These are phyloP conservation scores for Trichoderma arundinaceum DNA, from an alignment of 2,329 filamentous ascomycete genomes.

Conservation along the genomic window DNA sequence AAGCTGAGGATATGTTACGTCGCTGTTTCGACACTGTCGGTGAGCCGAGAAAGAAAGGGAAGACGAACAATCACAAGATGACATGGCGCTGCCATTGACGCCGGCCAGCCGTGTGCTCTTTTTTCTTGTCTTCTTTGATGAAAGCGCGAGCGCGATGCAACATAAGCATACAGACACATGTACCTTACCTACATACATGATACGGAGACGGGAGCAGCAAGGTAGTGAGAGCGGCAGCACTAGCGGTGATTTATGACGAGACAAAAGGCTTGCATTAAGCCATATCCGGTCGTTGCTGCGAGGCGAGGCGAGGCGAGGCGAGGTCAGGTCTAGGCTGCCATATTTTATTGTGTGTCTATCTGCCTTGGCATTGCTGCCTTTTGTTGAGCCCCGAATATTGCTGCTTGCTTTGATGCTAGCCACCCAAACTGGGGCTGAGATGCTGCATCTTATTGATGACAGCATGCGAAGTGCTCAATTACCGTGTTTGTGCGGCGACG, in stretches of 20 bases:
- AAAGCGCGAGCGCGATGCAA: not conserved
- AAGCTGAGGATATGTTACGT: slow-evolving; percentile 1
- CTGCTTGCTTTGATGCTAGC: not conserved
- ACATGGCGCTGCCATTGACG: no score
- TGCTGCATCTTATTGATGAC: not conserved
- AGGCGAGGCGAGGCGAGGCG: not conserved
- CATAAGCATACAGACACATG: not conserved
- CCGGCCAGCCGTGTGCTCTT: no score
- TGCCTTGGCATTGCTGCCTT: slow-evolving; percentile 15
- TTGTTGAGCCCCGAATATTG: not conserved
- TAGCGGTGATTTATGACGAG: not conserved
- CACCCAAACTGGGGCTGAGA: no score
- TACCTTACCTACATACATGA: not conserved
- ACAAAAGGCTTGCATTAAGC: not conserved
- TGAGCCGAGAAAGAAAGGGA: not conserved
- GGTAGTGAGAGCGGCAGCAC: not conserved
- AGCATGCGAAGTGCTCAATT: not conserved
- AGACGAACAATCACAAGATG: not conserved
- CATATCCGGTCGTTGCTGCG: not conserved
- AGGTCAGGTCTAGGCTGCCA: slow-evolving; percentile 1
- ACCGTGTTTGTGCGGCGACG: not conserved
- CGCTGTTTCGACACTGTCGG: not conserved
- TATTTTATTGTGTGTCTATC: not conserved
- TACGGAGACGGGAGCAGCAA: no score
- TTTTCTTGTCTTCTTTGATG: not conserved